Base-by-base conservation (phyloP, 495 filamentous ascomycete genomes). In the Tuber indicum region DNA sequence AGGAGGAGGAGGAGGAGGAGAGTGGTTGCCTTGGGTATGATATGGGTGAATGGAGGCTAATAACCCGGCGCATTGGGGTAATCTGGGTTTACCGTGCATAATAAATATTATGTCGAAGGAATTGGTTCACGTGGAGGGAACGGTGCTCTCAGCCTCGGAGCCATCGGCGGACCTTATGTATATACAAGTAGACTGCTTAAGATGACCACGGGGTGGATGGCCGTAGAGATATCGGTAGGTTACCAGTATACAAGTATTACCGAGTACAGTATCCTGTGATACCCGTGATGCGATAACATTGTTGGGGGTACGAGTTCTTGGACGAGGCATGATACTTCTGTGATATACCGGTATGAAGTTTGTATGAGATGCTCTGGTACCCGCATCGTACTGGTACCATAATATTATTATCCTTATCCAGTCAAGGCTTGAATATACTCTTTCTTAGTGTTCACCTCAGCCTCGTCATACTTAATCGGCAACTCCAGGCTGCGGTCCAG, bases 401-500 rank as follows among this genome's bases (percentile, higher is more conserved):
- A 41, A 5, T 41, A 41, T 1, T 43, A 6, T 43, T 43, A 43
- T 10, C 42, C 42, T 43, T 43, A 43, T 43, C 32, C 12, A 12
- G 58, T 66, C 58, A 17, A 6, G 58, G 12, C 58, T 66, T 66
- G 26, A 36, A 66, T 36, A 66, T 66, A 66, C 58, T 66, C 58
- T 36, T 32, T 66, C 58, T 7, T 3, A 66, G 58, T 66, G 58
- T 66, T 66, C 52, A 69, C 69, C 70, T 75, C 72, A 71, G 45
- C 76, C 71, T 75, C 77, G 70, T 41, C 44, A 74, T 58, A 32
- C 32, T 32, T 32, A 39, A 72, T 77, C 26, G 47, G 70, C 72
- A 36, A 41, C 66, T 45, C 74, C 52, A 73, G 75, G 42, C 72
- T 58, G 23, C 58, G 73, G 75, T 72, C 75, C 46, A 44, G 43